phyloP scores from a whole-genome alignment of 495 filamentous ascomycete species.

The Neurospora sp. region DNA sequence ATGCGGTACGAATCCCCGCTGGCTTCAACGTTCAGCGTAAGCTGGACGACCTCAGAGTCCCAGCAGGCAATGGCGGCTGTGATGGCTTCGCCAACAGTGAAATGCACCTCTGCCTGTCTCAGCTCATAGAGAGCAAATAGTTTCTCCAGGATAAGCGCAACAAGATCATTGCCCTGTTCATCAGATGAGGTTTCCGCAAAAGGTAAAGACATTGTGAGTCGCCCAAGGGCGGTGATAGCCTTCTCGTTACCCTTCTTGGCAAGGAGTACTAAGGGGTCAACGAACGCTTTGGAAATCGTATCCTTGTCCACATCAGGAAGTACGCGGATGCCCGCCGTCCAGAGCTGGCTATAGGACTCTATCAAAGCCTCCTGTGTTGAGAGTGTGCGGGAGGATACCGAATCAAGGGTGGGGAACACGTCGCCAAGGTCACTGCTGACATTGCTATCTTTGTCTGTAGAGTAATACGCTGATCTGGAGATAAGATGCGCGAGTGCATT shows the following conservation, averaged over 20 bases:
- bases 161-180: slow-evolving; percentile 11
- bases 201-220: slow-evolving; percentile 44
- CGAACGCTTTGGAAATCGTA: slow-evolving; percentile 21
- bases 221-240: slow-evolving; percentile 66
- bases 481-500: slow-evolving; percentile 19
- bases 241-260: slow-evolving; percentile 76
- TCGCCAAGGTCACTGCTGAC: background rate
- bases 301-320: background rate
- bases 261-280: slow-evolving; percentile 49
- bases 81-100: slow-evolving; percentile 79
- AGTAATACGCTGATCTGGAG: slow-evolving; percentile 22
- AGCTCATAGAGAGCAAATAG: slow-evolving; percentile 72
- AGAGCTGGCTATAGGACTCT: slow-evolving; percentile 62
- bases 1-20: slow-evolving; percentile 19
- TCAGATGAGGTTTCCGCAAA: slow-evolving; percentile 8
- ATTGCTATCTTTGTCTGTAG: background rate
- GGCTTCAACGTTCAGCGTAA: slow-evolving; percentile 37
- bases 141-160: slow-evolving; percentile 44
- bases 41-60: slow-evolving; percentile 47
- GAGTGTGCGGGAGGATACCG: slow-evolving; percentile 4
- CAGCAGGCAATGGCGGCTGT: slow-evolving; percentile 68
- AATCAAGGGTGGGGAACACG: slow-evolving; percentile 14
- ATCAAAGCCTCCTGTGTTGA: slow-evolving; percentile 41
- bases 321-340: slow-evolving; percentile 47
- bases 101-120: slow-evolving; percentile 74